Base-by-base conservation (phyloP, 495 filamentous ascomycete genomes). In the Penicillium lagena region DNA sequence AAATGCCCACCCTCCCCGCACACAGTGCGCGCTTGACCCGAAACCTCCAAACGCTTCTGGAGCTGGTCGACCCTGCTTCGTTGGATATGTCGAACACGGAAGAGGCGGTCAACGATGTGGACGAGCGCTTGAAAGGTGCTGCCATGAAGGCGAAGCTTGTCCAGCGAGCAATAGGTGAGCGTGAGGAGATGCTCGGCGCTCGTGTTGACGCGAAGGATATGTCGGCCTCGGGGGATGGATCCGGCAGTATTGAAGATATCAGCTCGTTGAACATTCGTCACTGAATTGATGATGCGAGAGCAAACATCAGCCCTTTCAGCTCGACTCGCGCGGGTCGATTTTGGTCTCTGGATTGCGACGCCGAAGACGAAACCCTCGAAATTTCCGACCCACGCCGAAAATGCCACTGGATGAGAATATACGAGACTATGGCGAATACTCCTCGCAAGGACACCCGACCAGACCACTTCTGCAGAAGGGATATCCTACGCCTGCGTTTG, bases 31-130 rank as follows among this genome's bases (percentile, higher is more conserved):
- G 90, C n/a, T 67, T 95, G 11, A 70, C 72, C 30, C 87, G 81
- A 60, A 86, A 96, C 47, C 66, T 96, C 39, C 66, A 72, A 12
- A 76, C 79, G 4, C 73, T 95, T 6, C 75, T 85, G 44, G 85
- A 82, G 35, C 66, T 95, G n/a, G 77, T 83, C 1, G 89, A 95
- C 48, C 82, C 86, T 0, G 81, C 79, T n/a, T 90, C 79, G 12
- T 60, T 95, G 9, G 80, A 81, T 7, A 87, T 81, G 29, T 68
- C 79, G 38, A 96, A 96, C 55, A 83, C 75, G 1, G 90, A 95
- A 51, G 88, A 90, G 36, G 81, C 85, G 6, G 86, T 95, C 13
- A 80, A 82, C 17, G 87, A 91, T 53, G 86, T 90, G 47, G 89
- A 96, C 51, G 87, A 93, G 59, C 73, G 90, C 30, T 51, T 93